Evolutionary conservation across 2,329 filamentous ascomycete species (phyloP).

Genomic region (Talaromyces piceae): DNA sequence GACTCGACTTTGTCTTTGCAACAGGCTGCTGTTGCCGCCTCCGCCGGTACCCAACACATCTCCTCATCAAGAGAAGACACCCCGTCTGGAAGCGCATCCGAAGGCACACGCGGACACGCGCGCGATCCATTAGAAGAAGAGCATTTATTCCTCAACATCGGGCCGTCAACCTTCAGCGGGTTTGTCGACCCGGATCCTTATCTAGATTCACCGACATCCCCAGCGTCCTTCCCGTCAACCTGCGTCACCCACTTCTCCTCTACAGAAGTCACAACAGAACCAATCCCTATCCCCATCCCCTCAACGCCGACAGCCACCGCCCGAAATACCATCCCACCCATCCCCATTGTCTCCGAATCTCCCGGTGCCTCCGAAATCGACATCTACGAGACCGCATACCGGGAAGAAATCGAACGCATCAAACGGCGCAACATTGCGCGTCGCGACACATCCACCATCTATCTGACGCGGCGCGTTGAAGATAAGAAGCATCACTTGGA

Average conservation of each 20-base stretch:
- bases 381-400: conserved; percentile 83
- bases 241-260: no score
- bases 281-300: conserved; percentile 12
- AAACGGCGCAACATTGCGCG: conserved; percentile 33
- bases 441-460: conserved; percentile 42
- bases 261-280: not conserved
- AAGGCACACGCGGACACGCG: conserved; percentile 52
- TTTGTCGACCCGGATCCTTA: conserved; percentile 3
- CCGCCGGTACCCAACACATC: conserved; percentile 13
- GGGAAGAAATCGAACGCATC: conserved; percentile 72
- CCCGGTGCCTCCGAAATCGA: conserved; percentile 77
- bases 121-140: conserved; percentile 59
- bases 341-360: conserved; percentile 65
- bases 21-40: conserved; percentile 6
- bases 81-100: conserved; percentile 29
- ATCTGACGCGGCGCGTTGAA: conserved; percentile 47
- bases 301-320: conserved; percentile 28
- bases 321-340: conserved; percentile 13
- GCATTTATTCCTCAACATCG: conserved; percentile 68
- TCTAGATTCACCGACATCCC: not conserved
- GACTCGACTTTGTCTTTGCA: not conserved
- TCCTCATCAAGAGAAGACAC: conserved; percentile 23
- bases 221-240: no score
- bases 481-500: conserved; percentile 22
- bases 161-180: conserved; percentile 46